Percentiles rank a stretch among this genome's conserved stretches.
phyloP scores from a whole-genome alignment of 768 basidiomycete species.

The Collybia sordida region DNA sequence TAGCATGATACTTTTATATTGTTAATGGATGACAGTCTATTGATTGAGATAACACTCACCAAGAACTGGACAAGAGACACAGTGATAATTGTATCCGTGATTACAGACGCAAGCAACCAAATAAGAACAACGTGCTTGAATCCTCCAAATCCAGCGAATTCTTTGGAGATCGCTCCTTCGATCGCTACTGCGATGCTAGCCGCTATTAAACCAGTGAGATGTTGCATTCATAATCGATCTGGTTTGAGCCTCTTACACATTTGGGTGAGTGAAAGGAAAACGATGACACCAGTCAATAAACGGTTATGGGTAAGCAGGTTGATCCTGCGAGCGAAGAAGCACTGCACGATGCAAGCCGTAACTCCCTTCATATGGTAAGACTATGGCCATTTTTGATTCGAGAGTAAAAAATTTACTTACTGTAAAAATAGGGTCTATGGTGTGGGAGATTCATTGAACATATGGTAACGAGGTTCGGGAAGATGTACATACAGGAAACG shows the following conservation, averaged over 20 bases:
- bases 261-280: slow-evolving; percentile 10
- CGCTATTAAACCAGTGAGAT: not conserved
- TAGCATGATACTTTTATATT: not conserved
- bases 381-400: not conserved
- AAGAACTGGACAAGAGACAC: not conserved
- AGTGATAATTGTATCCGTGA: not conserved
- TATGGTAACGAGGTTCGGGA: not conserved
- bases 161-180: not conserved
- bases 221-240: not conserved
- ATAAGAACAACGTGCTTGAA: not conserved
- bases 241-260: slow-evolving; percentile 8
- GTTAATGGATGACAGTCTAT: not conserved
- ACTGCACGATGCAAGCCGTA: slow-evolving; percentile 21
- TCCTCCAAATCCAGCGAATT: not conserved
- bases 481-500: not conserved
- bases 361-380: slow-evolving; percentile 9
- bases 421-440: slow-evolving; percentile 14
- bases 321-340: slow-evolving; percentile 22
- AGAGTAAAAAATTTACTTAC: slow-evolving; percentile 1
- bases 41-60: not conserved
- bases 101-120: not conserved
- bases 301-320: slow-evolving; percentile 11
- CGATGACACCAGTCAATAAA: slow-evolving; percentile 15
- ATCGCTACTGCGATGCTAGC: not conserved
- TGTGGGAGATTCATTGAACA: not conserved